These are phyloP conservation scores for Colletotrichum brevisporum DNA, from an alignment of 2,329 filamentous ascomycete species.

Conservation along the genomic window DNA sequence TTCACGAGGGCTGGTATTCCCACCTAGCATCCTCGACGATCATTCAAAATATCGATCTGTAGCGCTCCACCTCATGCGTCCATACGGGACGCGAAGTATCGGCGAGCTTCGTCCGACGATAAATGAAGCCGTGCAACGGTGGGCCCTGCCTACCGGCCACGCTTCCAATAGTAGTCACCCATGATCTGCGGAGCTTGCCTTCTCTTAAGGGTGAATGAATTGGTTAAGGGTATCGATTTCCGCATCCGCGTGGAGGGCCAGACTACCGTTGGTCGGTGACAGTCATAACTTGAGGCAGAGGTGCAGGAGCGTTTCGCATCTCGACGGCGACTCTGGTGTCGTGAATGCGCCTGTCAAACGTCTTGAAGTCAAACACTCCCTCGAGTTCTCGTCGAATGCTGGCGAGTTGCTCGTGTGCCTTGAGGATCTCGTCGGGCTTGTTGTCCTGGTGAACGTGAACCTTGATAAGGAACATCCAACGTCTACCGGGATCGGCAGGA, in stretches of 20 bases:
- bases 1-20: no score
- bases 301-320: slow-evolving; percentile 54
- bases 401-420: slow-evolving; percentile 67
- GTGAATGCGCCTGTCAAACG: slow-evolving; percentile 66
- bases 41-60: no score
- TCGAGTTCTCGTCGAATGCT: slow-evolving; percentile 62
- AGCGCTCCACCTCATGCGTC: no score
- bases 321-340: slow-evolving; percentile 64
- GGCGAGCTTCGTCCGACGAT: no score
- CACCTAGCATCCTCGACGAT: no score
- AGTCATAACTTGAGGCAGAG: slow-evolving; percentile 45
- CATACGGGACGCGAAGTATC: no score
- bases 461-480: slow-evolving; percentile 70
- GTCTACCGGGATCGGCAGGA: slow-evolving; percentile 62
- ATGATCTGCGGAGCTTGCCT: no score
- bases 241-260: not conserved
- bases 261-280: slow-evolving; percentile 39
- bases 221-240: not conserved
- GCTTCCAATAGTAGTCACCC: no score
- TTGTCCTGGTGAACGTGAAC: slow-evolving; percentile 69
- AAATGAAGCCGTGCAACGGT: no score
- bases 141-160: no score
- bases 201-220: not conserved
- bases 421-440: slow-evolving; percentile 69
- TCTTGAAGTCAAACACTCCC: slow-evolving; percentile 66